Evolutionary conservation across 768 basidiomycete species (phyloP).

Genomic region (Glaciozyma antarctica): DNA sequence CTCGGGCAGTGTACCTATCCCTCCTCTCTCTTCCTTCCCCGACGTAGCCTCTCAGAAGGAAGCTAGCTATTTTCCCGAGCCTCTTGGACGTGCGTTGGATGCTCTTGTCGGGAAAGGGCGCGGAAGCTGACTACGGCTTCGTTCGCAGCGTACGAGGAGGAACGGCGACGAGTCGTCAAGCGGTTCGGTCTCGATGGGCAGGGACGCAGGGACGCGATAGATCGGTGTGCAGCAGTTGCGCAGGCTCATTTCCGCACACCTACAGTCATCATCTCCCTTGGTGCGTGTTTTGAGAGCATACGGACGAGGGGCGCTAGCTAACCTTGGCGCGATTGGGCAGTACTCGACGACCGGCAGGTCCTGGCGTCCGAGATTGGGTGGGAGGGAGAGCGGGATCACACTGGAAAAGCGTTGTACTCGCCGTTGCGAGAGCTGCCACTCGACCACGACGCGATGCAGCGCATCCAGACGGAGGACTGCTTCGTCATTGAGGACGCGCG

Average conservation of each 20-base stretch:
- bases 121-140: not conserved
- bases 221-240: not conserved
- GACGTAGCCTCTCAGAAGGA: not conserved
- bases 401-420: not conserved
- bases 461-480: not conserved
- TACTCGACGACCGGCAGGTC: not conserved
- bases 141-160: not conserved
- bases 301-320: too few species aligned
- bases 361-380: not conserved
- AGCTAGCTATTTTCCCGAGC: not conserved
- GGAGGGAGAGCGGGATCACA: not conserved
- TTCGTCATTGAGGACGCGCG: not conserved
- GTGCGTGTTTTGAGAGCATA: too few species aligned
- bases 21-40: not conserved
- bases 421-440: not conserved
- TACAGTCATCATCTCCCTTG: not conserved
- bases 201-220: not conserved
- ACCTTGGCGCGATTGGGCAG: not conserved
- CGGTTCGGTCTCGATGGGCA: not conserved
- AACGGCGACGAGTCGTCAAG: not conserved
- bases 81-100: not conserved
- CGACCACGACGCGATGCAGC: not conserved
- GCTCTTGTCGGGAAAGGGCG: not conserved
- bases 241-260: not conserved
- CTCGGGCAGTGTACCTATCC: too few species aligned